phyloP scores from a whole-genome alignment of 331 rosid genomes.

The Stylosanthes scabra region DNA sequence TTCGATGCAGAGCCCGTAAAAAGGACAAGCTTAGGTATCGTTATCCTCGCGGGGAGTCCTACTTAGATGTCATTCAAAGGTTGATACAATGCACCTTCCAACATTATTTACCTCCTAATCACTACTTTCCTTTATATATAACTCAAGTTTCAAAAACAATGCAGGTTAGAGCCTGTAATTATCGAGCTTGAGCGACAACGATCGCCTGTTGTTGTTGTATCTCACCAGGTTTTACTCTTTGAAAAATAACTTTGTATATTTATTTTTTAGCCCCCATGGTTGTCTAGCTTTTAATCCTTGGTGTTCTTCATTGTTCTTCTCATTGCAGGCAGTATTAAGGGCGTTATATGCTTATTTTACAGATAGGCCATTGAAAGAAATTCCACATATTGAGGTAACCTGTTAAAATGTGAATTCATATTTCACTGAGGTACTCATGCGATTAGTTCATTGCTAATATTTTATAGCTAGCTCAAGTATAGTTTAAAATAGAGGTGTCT shows the following conservation, averaged over 20 bases:
- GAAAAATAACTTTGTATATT: too few species aligned
- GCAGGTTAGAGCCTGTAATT: constrained; percentile 98
- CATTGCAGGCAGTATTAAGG: constrained; percentile 93
- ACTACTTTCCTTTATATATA: too few species aligned
- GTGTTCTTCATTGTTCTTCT: constrained; percentile 26
- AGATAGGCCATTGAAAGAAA: constrained; percentile 91
- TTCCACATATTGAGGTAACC: constrained; percentile 96
- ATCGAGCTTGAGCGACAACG: constrained; percentile 98
- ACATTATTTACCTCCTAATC: too few species aligned
- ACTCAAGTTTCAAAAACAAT: too few species aligned
- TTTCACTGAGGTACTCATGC: too few species aligned
- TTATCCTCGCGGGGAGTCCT: constrained; percentile 99
- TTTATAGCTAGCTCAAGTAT: not conserved
- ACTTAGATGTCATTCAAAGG: constrained; percentile 98
- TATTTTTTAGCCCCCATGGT: too few species aligned
- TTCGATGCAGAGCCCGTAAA: constrained; percentile 73
- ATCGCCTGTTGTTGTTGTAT: constrained; percentile 96
- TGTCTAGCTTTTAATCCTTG: too few species aligned
- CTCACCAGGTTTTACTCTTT: constrained; percentile 84
- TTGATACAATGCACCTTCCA: too few species aligned
- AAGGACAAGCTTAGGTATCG: constrained; percentile 98
- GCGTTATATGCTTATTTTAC: constrained; percentile 98
- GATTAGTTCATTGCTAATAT: constrained; percentile 16
- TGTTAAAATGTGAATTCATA: not conserved
- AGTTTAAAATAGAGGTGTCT: not conserved